phyloP scores from a whole-genome alignment of 495 filamentous ascomycete species.

The Emericellopsis terricola region DNA sequence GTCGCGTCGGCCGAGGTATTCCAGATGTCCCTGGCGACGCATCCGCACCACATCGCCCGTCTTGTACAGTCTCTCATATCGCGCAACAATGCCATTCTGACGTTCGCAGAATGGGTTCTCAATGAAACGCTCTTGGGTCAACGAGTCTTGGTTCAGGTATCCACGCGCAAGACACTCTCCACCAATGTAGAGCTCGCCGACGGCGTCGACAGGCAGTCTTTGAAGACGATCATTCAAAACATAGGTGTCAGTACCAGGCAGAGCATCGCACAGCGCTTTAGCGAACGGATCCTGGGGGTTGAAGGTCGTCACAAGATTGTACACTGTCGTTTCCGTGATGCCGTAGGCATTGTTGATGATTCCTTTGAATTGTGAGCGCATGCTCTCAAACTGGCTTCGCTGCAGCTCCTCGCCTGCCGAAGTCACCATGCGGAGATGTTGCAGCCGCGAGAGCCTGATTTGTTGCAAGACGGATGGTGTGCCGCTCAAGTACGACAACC shows the following conservation, averaged over 20 bases:
- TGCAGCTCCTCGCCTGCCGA: background rate
- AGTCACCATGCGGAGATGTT: background rate
- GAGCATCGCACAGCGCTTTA: background rate
- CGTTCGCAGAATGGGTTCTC: background rate
- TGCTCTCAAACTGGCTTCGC: background rate
- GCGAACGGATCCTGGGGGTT: background rate
- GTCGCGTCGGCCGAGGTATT: constrained; percentile 43
- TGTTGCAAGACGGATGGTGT: background rate
- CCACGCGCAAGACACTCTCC: background rate
- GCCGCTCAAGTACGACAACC: background rate
- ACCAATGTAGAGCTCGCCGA: background rate
- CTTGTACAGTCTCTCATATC: constrained; percentile 31
- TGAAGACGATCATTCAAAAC: background rate
- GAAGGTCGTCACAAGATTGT: background rate
- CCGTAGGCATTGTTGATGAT: background rate
- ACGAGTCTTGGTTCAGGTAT: background rate
- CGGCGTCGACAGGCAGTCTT: background rate
- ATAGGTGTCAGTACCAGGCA: background rate
- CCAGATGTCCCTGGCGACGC: constrained; percentile 33
- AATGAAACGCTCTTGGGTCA: background rate
- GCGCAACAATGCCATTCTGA: background rate
- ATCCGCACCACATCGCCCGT: constrained; percentile 48
- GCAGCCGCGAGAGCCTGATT: background rate
- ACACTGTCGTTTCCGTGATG: background rate
- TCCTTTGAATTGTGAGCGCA: background rate